Evolutionary conservation across 2,329 filamentous ascomycete species (phyloP).

Genomic region (Septoria petroselini): DNA sequence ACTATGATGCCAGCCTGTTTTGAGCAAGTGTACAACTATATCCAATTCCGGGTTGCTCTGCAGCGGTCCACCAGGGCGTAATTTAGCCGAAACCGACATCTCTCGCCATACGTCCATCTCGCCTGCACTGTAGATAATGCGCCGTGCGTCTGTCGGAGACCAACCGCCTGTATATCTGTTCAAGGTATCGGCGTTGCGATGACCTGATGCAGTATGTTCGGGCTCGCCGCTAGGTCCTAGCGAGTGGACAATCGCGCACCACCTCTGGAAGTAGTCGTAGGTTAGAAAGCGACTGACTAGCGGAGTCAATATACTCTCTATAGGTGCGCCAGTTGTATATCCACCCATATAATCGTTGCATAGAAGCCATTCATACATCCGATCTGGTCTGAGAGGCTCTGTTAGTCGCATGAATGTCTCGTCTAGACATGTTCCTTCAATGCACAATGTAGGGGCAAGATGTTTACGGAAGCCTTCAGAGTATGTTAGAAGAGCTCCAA

Average conservation of each 20-base stretch:
- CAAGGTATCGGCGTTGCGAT: conserved; percentile 53
- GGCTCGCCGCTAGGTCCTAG: background rate
- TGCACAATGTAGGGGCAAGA: background rate
- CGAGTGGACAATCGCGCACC: background rate
- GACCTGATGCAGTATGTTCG: background rate
- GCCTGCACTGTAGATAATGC: conserved; percentile 49
- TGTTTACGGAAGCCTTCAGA: background rate
- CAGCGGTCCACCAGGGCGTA: conserved; percentile 6
- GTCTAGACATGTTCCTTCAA: background rate
- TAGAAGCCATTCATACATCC: conserved; percentile 1
- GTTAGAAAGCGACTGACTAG: conserved; percentile 1
- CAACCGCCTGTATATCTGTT: conserved; percentile 59
- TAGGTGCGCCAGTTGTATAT: background rate
- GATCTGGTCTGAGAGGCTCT: background rate
- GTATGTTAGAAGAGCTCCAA: background rate
- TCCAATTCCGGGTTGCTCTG: conserved; percentile 7
- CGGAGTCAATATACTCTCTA: background rate
- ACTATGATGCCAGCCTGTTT: conserved; percentile 10
- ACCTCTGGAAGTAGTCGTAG: conserved; percentile 4
- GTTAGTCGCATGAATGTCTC: background rate
- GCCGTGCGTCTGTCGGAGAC: conserved; percentile 53
- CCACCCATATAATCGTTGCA: conserved; percentile 2
- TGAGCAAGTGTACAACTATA: conserved; percentile 12
- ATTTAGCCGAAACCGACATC: conserved; percentile 4
- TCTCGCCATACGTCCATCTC: conserved; percentile 13